Evolutionary conservation across 75 land plant genomes (phyloP).

Genomic region (Cryptomeria japonica): DNA sequence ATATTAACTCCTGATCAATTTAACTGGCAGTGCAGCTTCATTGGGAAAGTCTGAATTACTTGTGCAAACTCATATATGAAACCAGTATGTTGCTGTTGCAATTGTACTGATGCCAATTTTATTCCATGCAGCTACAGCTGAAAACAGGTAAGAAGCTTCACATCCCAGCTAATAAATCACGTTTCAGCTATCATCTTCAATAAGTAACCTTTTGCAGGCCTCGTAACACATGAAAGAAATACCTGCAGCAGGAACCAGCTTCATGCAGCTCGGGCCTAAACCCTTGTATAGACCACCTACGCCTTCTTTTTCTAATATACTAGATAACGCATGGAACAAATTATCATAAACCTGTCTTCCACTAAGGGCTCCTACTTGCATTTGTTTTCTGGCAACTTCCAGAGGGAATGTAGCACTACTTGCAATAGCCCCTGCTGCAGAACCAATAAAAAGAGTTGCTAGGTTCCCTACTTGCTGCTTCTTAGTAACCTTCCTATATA

Average conservation of each 20-base stretch:
- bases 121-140: constrained; percentile 1
- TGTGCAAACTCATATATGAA: background rate
- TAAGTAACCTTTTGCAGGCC: constrained; percentile 84
- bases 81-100: background rate
- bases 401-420: constrained; percentile 85
- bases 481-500: constrained; percentile 69
- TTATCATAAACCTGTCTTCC: constrained; percentile 82
- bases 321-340: constrained; percentile 77
- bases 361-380: constrained; percentile 88
- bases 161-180: constrained; percentile 3
- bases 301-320: constrained; percentile 89
- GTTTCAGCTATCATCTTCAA: constrained; percentile 53
- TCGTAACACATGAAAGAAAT: constrained; percentile 99
- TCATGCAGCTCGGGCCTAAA: constrained; percentile 94
- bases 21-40: background rate
- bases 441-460: constrained; percentile 83
- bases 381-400: constrained; percentile 92
- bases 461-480: constrained; percentile 74
- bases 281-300: constrained; percentile 80
- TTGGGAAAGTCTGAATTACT: background rate
- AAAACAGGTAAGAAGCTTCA: background rate
- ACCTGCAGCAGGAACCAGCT: constrained; percentile 96
- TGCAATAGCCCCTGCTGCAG: constrained; percentile 82
- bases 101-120: background rate
- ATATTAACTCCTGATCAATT: background rate